phyloP scores from a whole-genome alignment of 805 yeast genomes.

The Candida vartiovaarae region DNA sequence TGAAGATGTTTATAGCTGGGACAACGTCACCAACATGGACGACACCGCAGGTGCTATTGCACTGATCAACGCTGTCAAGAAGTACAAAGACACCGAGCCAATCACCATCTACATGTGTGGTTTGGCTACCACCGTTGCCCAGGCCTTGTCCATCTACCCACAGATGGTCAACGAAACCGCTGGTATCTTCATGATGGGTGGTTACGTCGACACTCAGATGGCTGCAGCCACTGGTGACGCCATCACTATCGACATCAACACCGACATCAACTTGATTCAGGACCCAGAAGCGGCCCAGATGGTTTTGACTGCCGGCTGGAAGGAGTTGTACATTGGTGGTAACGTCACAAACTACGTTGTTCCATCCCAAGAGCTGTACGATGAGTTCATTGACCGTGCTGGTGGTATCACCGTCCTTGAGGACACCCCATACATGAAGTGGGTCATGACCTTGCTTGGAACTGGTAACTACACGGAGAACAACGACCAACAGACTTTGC shows the following conservation, averaged over 20 bases:
- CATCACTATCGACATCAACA: slow-evolving; percentile 31
- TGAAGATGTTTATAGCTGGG: slow-evolving; percentile 27
- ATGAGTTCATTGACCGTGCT: slow-evolving; percentile 29
- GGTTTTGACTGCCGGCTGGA: slow-evolving; percentile 35
- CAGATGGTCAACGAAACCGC: slow-evolving; percentile 32
- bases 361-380: slow-evolving; percentile 32
- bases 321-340: slow-evolving; percentile 32
- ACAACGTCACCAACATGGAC: slow-evolving; percentile 26
- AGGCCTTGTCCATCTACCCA: slow-evolving; percentile 35
- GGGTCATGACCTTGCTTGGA: slow-evolving; percentile 26
- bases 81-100: slow-evolving; percentile 29
- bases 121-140: slow-evolving; percentile 38
- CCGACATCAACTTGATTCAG: slow-evolving; percentile 36
- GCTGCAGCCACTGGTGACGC: slow-evolving; percentile 28
- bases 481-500: slow-evolving; percentile 30
- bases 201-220: slow-evolving; percentile 35
- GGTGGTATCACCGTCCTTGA: slow-evolving; percentile 26
- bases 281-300: slow-evolving; percentile 42
- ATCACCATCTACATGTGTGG: slow-evolving; percentile 35
- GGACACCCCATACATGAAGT: slow-evolving; percentile 24
- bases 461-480: slow-evolving; percentile 30
- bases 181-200: slow-evolving; percentile 37
- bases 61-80: slow-evolving; percentile 33
- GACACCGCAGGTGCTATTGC: slow-evolving; percentile 33
- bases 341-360: slow-evolving; percentile 35